These are phyloP conservation scores for Blastomyces silverae DNA, from an alignment of 2,329 filamentous ascomycete species.

Conservation along the genomic window DNA sequence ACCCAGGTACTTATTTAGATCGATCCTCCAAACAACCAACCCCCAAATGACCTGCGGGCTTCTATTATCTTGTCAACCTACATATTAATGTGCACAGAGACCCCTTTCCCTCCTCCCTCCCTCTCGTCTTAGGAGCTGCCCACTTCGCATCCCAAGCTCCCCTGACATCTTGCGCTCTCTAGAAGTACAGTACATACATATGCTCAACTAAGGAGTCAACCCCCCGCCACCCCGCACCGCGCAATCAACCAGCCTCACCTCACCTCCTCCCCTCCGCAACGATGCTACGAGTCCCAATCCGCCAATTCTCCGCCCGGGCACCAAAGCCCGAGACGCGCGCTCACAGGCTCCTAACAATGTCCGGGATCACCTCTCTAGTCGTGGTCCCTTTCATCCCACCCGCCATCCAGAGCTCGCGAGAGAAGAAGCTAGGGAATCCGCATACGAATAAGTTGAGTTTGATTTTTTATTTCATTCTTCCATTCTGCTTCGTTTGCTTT, in stretches of 20 bases:
- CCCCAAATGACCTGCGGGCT: too few relatives aligned
- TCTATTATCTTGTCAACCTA: not conserved
- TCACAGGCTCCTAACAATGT: constrained; percentile 37
- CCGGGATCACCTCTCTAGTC: constrained; percentile 40
- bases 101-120: not conserved
- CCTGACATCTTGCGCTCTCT: not conserved
- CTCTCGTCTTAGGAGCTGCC: not conserved
- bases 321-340: constrained; percentile 33
- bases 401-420: constrained; percentile 41
- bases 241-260: not conserved
- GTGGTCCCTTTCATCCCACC: constrained; percentile 44
- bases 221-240: not conserved
- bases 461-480: not conserved
- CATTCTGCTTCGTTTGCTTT: not conserved
- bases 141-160: not conserved
- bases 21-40: too few relatives aligned
- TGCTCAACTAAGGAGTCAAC: not conserved
- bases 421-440: constrained; percentile 35
- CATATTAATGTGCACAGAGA: not conserved
- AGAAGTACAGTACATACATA: too few relatives aligned
- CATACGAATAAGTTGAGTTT: constrained; percentile 24
- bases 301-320: constrained; percentile 40
- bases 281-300: constrained; percentile 34
- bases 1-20: too few relatives aligned
- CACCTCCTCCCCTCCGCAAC: constrained; percentile 16